These are phyloP conservation scores for Hypericum androsaemum DNA, from an alignment of 345 rosid species.

Conservation along the genomic window DNA sequence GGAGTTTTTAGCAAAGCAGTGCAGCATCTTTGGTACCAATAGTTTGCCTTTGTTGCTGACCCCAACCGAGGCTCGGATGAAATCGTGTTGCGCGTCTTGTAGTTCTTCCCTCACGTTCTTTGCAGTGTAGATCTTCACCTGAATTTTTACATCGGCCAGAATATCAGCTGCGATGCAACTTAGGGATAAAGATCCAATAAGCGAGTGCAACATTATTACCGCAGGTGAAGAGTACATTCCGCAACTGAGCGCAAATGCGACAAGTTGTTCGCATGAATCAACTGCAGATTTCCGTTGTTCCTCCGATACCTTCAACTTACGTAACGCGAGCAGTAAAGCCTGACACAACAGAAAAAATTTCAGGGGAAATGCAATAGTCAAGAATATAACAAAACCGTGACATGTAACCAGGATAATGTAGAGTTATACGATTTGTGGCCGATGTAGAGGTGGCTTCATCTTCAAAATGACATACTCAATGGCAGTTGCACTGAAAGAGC, in stretches of 20 bases:
- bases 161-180: too few relatives aligned
- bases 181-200: not conserved
- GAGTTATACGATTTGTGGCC: constrained; percentile 42
- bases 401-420: not conserved
- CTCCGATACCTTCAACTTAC: constrained; percentile 39
- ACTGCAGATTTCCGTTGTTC: constrained; percentile 37
- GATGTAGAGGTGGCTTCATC: constrained; percentile 51
- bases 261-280: constrained; percentile 52
- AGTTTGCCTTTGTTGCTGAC: constrained; percentile 42
- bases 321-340: constrained; percentile 51
- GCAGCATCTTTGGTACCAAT: constrained; percentile 47
- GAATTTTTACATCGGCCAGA: constrained; percentile 2
- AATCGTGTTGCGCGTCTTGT: constrained; percentile 37
- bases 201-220: constrained; percentile 18
- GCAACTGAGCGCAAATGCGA: constrained; percentile 47
- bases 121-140: constrained; percentile 57
- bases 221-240: constrained; percentile 67
- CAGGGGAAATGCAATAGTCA: not conserved
- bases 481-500: constrained; percentile 43
- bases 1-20: constrained; percentile 37
- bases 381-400: not conserved
- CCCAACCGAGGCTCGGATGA: constrained; percentile 45
- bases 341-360: constrained; percentile 13
- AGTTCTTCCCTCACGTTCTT: constrained; percentile 40
- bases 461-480: constrained; percentile 46